These are phyloP conservation scores for Pezicula radicicola DNA, from an alignment of 2,329 filamentous ascomycete genomes.

Conservation along the genomic window DNA sequence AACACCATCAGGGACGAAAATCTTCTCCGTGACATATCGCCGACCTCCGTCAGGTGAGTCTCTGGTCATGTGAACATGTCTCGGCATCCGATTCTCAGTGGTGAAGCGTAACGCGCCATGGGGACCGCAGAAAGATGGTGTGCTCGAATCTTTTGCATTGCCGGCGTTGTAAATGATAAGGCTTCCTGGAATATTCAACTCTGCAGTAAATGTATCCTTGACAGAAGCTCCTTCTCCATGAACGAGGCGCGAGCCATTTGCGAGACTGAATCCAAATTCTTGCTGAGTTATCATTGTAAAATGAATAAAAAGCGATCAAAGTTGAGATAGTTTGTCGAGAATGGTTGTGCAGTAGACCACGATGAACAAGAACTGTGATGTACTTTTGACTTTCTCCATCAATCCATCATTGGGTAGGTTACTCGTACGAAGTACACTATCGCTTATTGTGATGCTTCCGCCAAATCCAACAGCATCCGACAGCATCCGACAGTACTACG, in stretches of 20 bases:
- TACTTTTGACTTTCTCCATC: too few species aligned
- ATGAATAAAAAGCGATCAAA: too few species aligned
- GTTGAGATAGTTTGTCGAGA: too few species aligned
- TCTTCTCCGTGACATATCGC: conserved; percentile 2
- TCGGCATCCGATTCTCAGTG: conserved; percentile 6
- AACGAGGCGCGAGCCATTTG: background rate
- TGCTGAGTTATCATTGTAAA: too few species aligned
- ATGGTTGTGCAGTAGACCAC: too few species aligned
- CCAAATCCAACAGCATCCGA: too few species aligned
- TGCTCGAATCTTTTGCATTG: background rate
- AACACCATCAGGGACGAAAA: conserved; percentile 6
- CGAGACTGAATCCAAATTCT: background rate
- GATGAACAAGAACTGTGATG: too few species aligned
- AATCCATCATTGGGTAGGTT: too few species aligned
- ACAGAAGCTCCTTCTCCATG: background rate
- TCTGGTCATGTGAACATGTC: conserved; percentile 9
- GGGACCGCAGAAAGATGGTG: conserved; percentile 4
- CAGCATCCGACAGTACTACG: too few species aligned
- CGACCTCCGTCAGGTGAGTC: background rate
- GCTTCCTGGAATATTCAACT: background rate
- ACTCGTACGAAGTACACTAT: too few species aligned
- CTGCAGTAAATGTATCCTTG: background rate
- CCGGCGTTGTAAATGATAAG: background rate
- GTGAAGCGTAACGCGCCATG: conserved; percentile 7
- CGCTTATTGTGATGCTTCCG: too few species aligned